Conservation (phyloP, 2,329 filamentous ascomycete genomes). For the Xylariaceae sp. region DNA sequence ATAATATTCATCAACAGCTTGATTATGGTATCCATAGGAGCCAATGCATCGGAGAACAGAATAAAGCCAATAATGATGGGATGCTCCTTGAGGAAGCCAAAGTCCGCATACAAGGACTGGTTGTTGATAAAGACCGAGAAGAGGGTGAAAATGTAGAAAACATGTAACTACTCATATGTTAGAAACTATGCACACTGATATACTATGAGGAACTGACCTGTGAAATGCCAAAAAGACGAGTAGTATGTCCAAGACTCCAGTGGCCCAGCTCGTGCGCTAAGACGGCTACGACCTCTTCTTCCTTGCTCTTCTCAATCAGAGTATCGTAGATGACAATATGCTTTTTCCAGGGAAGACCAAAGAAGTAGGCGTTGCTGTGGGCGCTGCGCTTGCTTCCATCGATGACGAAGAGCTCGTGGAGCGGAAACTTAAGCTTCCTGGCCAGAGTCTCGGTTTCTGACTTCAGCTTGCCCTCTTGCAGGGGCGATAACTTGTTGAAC, state of each 20-base stretch:
- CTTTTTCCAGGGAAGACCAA: slow-evolving; percentile 98
- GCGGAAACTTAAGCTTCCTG: slow-evolving; percentile 83
- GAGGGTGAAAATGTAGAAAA: slow-evolving; percentile 95
- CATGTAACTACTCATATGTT: slow-evolving; percentile 70
- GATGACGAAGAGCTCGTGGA: slow-evolving; percentile 93
- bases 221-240: slow-evolving; percentile 84
- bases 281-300: slow-evolving; percentile 92
- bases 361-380: slow-evolving; percentile 94
- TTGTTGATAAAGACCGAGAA: slow-evolving; percentile 99
- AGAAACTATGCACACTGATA: slow-evolving; percentile 25
- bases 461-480: slow-evolving; percentile 87
- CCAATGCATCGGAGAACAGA: slow-evolving; percentile 94
- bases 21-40: slow-evolving; percentile 91
- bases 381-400: slow-evolving; percentile 87
- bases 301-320: slow-evolving; percentile 90
- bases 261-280: slow-evolving; percentile 95
- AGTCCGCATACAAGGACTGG: slow-evolving; percentile 84
- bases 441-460: slow-evolving; percentile 85
- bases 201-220: slow-evolving; percentile 61
- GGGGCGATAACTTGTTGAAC: slow-evolving; percentile 97
- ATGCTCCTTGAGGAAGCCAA: slow-evolving; percentile 82
- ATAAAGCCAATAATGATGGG: slow-evolving; percentile 98
- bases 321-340: slow-evolving; percentile 99
- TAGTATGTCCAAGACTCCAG: slow-evolving; percentile 96
- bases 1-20: slow-evolving; percentile 96